Conservation (phyloP, 2,329 filamentous ascomycete species). For the Diaporthe sp. region DNA sequence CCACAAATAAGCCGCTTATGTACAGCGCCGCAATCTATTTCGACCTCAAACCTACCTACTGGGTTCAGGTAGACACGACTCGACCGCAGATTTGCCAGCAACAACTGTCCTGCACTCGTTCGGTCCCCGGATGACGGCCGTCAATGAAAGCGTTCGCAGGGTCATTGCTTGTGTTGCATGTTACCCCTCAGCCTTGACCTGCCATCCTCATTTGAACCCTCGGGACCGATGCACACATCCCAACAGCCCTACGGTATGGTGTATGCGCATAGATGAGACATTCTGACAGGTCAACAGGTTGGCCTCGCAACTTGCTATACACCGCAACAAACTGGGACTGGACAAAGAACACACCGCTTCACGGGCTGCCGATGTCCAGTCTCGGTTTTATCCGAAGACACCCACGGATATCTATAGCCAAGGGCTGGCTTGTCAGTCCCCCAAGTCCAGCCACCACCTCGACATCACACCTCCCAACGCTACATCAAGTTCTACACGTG, state of each 20-base stretch:
- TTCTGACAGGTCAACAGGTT: slow-evolving; percentile 1
- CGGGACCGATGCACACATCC: no score
- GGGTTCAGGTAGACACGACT: neutral
- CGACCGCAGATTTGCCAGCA: neutral
- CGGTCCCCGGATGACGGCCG: slow-evolving; percentile 1
- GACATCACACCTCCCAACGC: neutral
- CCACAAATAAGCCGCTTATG: neutral
- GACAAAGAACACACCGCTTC: neutral
- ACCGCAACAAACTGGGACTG: neutral
- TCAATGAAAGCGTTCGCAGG: neutral
- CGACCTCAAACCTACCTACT: neutral
- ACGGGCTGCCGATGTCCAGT: neutral
- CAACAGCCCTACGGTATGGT: neutral
- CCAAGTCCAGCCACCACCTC: slow-evolving; percentile 5
- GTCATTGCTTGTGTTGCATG: no score
- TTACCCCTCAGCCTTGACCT: neutral
- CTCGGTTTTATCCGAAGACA: slow-evolving; percentile 9
- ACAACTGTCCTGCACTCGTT: neutral
- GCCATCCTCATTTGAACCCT: neutral
- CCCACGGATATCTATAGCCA: neutral
- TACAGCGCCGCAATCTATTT: slow-evolving; percentile 24
- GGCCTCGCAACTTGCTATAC: neutral
- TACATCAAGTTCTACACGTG: neutral
- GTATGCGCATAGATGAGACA: neutral
- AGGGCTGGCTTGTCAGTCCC: neutral